These are phyloP conservation scores for Schwanniomyces yamadae DNA, from an alignment of 805 yeast genomes.

Conservation along the genomic window DNA sequence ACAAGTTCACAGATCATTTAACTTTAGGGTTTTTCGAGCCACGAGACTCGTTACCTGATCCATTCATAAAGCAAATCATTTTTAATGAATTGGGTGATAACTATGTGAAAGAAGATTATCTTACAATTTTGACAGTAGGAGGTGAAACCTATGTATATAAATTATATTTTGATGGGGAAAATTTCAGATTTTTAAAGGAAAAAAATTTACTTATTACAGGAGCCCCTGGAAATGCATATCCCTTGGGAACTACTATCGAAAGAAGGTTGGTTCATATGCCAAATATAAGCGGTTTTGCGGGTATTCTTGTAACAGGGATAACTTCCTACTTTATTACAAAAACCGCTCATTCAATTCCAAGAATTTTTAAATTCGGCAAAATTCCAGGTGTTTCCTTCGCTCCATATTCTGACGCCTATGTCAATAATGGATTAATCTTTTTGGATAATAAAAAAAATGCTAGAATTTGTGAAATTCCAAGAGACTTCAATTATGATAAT, in stretches of 20 bases:
- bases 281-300: slow-evolving; percentile 55
- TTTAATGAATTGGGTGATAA: slow-evolving; percentile 66
- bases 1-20: slow-evolving; percentile 45
- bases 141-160: slow-evolving; percentile 76
- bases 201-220: slow-evolving; percentile 58
- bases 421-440: slow-evolving; percentile 58
- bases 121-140: slow-evolving; percentile 73
- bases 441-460: slow-evolving; percentile 72
- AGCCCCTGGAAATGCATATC: slow-evolving; percentile 76
- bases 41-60: slow-evolving; percentile 61
- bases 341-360: slow-evolving; percentile 59
- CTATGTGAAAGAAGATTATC: slow-evolving; percentile 52
- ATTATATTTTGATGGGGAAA: slow-evolving; percentile 48
- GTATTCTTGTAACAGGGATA: slow-evolving; percentile 71
- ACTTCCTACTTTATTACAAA: slow-evolving; percentile 70
- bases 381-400: slow-evolving; percentile 68
- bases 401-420: slow-evolving; percentile 41
- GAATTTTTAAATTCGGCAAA: slow-evolving; percentile 64
- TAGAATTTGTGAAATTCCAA: slow-evolving; percentile 53
- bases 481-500: slow-evolving; percentile 53
- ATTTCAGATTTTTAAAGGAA: slow-evolving; percentile 41
- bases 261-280: slow-evolving; percentile 62
- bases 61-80: slow-evolving; percentile 65
- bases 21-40: slow-evolving; percentile 49
- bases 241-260: slow-evolving; percentile 67